Conservation (phyloP, 192 early-diverging fungal species). For the Pilobolus umbonatus region DNA sequence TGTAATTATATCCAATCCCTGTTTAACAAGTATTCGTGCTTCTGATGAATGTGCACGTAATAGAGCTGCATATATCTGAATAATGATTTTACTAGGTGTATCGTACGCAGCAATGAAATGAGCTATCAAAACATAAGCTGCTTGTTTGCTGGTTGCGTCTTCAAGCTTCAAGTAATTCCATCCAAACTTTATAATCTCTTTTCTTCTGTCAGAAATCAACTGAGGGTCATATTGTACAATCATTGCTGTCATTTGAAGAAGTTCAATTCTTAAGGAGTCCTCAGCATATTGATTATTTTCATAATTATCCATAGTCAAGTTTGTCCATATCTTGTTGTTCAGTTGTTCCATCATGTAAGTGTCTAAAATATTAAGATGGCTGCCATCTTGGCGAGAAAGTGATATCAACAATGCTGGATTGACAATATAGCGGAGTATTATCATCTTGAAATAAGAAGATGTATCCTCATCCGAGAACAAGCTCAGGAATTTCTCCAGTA, state of each 20-base stretch:
- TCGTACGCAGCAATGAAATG: slow-evolving; percentile 93
- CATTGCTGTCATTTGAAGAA: slow-evolving; percentile 88
- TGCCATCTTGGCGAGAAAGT: slow-evolving; percentile 46
- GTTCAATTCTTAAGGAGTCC: slow-evolving; percentile 74
- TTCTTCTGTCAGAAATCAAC: slow-evolving; percentile 68
- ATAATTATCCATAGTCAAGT: slow-evolving; percentile 40
- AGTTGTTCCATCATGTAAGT: slow-evolving; percentile 55
- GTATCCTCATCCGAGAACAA: slow-evolving; percentile 53
- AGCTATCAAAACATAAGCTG: slow-evolving; percentile 89
- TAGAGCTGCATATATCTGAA: slow-evolving; percentile 83
- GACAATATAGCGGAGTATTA: slow-evolving; percentile 71
- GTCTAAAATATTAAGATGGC: slow-evolving; percentile 53
- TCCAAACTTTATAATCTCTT: slow-evolving; percentile 93
- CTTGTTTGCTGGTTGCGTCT: slow-evolving; percentile 92
- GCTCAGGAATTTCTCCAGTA: slow-evolving; percentile 74
- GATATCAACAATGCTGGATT: slow-evolving; percentile 80
- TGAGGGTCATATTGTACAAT: slow-evolving; percentile 76
- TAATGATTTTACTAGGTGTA: slow-evolving; percentile 82
- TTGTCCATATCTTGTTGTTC: slow-evolving; percentile 58
- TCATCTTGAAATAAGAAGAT: slow-evolving; percentile 66
- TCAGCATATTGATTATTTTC: slow-evolving; percentile 58
- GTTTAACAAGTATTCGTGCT: slow-evolving; percentile 79
- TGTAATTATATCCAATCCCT: slow-evolving; percentile 90
- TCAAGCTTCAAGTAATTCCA: slow-evolving; percentile 84
- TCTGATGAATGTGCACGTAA: slow-evolving; percentile 89